Evolutionary conservation across 73 alveolate species (phyloP).

Genomic region (Breviolum minutum): DNA sequence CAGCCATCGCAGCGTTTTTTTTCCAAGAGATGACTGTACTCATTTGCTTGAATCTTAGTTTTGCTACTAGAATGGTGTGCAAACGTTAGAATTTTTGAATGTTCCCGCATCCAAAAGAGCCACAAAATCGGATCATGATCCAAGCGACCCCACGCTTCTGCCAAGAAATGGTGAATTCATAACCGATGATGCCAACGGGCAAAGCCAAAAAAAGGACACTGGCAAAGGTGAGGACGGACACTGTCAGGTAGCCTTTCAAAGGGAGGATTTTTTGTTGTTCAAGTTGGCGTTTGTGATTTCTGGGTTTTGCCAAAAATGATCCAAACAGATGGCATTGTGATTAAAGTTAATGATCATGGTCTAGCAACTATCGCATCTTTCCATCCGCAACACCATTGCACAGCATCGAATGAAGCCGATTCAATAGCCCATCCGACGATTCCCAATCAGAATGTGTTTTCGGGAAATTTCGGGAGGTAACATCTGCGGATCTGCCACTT

Average conservation of each 20-base stretch:
- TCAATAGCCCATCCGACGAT: too few relatives aligned
- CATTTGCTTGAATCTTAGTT: too few relatives aligned
- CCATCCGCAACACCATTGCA: too few relatives aligned
- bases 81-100: not conserved
- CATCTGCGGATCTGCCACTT: too few relatives aligned
- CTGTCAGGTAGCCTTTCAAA: conserved; percentile 15
- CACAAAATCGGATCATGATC: not conserved
- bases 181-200: conserved; percentile 74
- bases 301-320: too few relatives aligned
- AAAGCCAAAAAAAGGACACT: conserved; percentile 59
- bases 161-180: conserved; percentile 33
- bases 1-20: not conserved
- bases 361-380: too few relatives aligned
- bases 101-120: not conserved
- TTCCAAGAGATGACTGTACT: not conserved
- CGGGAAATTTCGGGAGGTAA: too few relatives aligned
- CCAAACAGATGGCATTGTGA: too few relatives aligned
- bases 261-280: not conserved
- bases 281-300: not conserved
- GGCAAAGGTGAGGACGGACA: conserved; percentile 19
- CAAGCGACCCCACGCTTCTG: conserved; percentile 20
- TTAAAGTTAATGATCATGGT: too few relatives aligned
- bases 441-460: too few relatives aligned
- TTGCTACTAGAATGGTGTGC: not conserved
- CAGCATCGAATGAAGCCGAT: too few relatives aligned